These are phyloP conservation scores for Hyparrhenia diplandra DNA, from an alignment of 176 grass and related monocot species.

Conservation along the genomic window DNA sequence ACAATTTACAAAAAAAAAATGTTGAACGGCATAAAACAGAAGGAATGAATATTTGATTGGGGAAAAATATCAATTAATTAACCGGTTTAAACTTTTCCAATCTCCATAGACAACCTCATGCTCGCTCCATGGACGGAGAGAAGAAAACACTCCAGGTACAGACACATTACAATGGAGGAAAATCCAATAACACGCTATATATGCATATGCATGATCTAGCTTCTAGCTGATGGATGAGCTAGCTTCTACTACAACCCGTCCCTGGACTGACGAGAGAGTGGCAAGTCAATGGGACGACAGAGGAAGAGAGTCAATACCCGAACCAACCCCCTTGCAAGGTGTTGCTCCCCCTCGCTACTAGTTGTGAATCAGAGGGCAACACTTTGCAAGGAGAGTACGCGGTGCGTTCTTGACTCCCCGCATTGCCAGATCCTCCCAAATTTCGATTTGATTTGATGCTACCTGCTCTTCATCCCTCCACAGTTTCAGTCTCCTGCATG, in stretches of 20 bases:
- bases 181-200: not conserved
- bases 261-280: constrained; percentile 37
- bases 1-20: too few relatives aligned
- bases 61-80: too few relatives aligned
- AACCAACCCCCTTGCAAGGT: constrained; percentile 85
- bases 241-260: not conserved
- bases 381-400: constrained; percentile 69
- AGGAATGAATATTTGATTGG: too few relatives aligned
- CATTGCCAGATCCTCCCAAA: constrained; percentile 32
- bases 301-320: constrained; percentile 81
- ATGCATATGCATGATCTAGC: constrained; percentile 1
- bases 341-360: constrained; percentile 38
- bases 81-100: not conserved
- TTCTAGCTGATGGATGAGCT: constrained; percentile 3
- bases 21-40: too few relatives aligned
- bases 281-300: constrained; percentile 12
- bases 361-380: constrained; percentile 30
- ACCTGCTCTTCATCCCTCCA: constrained; percentile 40
- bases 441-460: not conserved
- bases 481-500: constrained; percentile 17
- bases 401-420: constrained; percentile 99
- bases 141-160: not conserved
- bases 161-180: not conserved
- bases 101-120: not conserved
- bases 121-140: not conserved